A percentile compares a stretch with the other conserved stretches of the same genome.
Evolutionary conservation across 495 filamentous ascomycete species (phyloP).

Genomic region (Chaetomium tenue): DNA sequence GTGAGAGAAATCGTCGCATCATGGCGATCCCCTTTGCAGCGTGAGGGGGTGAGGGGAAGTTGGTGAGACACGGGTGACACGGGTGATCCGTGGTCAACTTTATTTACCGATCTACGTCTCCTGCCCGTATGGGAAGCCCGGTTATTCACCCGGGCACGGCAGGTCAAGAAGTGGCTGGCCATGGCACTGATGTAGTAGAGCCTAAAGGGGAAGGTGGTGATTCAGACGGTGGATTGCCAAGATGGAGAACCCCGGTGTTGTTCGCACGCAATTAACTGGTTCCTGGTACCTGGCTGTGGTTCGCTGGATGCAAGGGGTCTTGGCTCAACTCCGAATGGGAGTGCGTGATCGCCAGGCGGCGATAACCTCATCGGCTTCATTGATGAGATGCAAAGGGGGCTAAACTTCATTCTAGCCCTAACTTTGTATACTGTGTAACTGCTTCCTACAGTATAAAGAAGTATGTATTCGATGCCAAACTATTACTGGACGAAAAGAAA

Average conservation of each 20-base stretch:
- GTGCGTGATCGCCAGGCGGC: too few relatives aligned
- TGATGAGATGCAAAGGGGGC: too few relatives aligned
- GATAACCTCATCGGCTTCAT: too few relatives aligned
- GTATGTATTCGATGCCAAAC: too few relatives aligned
- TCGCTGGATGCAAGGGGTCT: too few relatives aligned
- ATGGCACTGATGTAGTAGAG: conserved; percentile 6
- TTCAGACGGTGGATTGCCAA: conserved; percentile 19
- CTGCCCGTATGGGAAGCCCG: conserved; percentile 20
- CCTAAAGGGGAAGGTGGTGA: conserved; percentile 19
- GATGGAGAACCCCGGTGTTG: conserved; percentile 2
- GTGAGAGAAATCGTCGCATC: conserved; percentile 25
- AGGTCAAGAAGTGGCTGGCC: conserved; percentile 16
- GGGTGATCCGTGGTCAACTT: conserved; percentile 1
- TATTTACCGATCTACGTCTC: conserved; percentile 10
- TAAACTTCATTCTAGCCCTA: too few relatives aligned
- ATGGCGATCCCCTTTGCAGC: background rate
- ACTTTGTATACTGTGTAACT: too few relatives aligned
- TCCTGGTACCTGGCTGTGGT: background rate
- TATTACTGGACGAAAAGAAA: too few relatives aligned
- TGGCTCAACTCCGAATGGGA: too few relatives aligned
- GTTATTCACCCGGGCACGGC: conserved; percentile 19
- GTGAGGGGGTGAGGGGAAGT: background rate
- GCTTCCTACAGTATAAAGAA: too few relatives aligned
- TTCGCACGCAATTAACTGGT: conserved; percentile 1
- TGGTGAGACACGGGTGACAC: background rate